Conservation (phyloP, 2,329 filamentous ascomycete genomes). For the Paracoccidioides lutzii region DNA sequence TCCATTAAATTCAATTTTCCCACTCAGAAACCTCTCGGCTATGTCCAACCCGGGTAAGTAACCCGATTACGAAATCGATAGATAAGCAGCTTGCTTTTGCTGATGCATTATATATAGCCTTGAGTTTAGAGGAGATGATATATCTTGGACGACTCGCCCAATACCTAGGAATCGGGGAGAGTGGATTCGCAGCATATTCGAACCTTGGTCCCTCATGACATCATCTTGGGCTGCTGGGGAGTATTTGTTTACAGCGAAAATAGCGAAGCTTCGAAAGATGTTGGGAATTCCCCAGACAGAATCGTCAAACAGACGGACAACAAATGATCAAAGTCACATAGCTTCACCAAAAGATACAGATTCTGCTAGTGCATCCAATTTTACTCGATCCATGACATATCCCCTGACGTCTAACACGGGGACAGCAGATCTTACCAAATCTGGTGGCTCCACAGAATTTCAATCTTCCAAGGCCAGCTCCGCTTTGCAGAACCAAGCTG, state of each 20-base stretch:
- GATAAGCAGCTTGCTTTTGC: not conserved
- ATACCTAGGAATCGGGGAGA: slow-evolving; percentile 7
- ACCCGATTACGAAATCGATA: not conserved
- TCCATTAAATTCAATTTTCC: slow-evolving; percentile 5
- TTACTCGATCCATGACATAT: not conserved
- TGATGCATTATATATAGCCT: slow-evolving; percentile 3
- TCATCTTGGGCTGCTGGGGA: not conserved
- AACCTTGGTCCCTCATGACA: not conserved
- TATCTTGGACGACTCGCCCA: slow-evolving; percentile 1
- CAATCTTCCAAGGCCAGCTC: not conserved
- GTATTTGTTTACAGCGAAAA: not conserved
- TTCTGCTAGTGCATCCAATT: not conserved
- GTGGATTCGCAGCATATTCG: slow-evolving; percentile 7
- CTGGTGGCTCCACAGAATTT: not conserved
- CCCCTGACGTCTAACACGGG: not conserved
- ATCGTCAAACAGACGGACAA: too few species aligned
- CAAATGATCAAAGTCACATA: not conserved
- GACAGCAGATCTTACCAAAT: not conserved
- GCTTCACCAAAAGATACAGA: not conserved
- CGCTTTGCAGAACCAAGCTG: not conserved
- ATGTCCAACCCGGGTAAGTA: slow-evolving; percentile 9
- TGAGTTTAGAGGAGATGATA: slow-evolving; percentile 6
- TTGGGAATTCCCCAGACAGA: not conserved
- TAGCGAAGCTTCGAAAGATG: not conserved
- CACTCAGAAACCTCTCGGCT: slow-evolving; percentile 3